Conservation (phyloP, 2,329 filamentous ascomycete genomes). For the Xylariaceae sp. region DNA sequence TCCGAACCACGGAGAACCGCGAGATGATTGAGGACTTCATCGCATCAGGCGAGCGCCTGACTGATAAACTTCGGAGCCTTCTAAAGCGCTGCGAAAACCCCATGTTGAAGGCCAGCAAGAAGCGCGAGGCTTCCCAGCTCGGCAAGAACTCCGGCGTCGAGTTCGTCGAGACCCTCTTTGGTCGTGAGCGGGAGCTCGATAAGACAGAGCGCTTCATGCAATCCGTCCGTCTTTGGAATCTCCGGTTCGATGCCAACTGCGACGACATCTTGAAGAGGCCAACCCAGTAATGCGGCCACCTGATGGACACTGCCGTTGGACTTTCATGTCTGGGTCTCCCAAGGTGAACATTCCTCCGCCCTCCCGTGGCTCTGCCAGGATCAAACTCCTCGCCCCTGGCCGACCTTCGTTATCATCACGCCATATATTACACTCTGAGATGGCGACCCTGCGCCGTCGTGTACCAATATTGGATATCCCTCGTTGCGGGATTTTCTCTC, state of each 20-base stretch:
- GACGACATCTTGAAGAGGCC: constrained; percentile 75
- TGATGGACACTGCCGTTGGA: constrained; percentile 7
- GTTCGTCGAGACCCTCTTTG: constrained; percentile 95
- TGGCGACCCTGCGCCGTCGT: constrained; percentile 26
- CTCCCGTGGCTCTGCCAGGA: constrained; percentile 1
- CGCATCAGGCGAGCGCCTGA: constrained; percentile 81
- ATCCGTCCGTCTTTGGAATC: constrained; percentile 80
- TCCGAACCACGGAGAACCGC: constrained; percentile 69
- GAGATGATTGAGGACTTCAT: constrained; percentile 90
- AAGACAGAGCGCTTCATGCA: constrained; percentile 93
- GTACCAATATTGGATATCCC: constrained; percentile 26
- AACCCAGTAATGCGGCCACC: constrained; percentile 42
- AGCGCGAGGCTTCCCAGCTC: constrained; percentile 67
- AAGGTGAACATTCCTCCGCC: background rate
- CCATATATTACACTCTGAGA: constrained; percentile 16
- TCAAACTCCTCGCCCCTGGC: constrained; percentile 7
- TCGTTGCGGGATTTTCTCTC: constrained; percentile 25
- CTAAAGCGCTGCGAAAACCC: constrained; percentile 90
- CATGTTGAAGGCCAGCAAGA: constrained; percentile 87
- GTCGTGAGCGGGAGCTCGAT: constrained; percentile 83
- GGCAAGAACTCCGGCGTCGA: constrained; percentile 90
- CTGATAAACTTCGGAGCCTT: constrained; percentile 77
- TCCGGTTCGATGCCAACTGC: constrained; percentile 94
- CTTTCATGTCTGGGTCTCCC: background rate
- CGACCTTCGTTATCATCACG: constrained; percentile 3